Percentiles rank a stretch among this genome's conserved stretches.
phyloP scores from a whole-genome alignment of 805 yeast genomes.

The Candida michaelii region DNA sequence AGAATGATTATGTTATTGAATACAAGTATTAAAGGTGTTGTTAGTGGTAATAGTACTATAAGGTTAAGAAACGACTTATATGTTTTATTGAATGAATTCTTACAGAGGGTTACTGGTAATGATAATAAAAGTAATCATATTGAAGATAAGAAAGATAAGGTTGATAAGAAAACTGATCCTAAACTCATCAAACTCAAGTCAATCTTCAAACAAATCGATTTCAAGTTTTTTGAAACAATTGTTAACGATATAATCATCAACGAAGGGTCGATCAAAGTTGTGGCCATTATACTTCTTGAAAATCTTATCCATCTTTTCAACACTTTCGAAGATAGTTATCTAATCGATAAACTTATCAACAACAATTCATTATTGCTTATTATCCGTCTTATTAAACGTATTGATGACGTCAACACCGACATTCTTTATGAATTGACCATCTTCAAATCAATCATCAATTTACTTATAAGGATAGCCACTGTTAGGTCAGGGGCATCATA shows the following conservation, averaged over 20 bases:
- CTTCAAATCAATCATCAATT: constrained; percentile 66
- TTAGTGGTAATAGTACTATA: constrained; percentile 66
- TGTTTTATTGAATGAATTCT: constrained; percentile 64
- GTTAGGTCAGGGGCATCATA: constrained; percentile 75
- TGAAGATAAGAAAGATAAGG: too few relatives aligned
- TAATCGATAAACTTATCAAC: constrained; percentile 60
- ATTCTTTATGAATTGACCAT: constrained; percentile 74
- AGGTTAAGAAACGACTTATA: constrained; percentile 77
- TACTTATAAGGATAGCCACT: constrained; percentile 73
- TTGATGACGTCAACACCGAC: constrained; percentile 63
- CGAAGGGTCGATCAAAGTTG: constrained; percentile 72
- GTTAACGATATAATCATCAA: constrained; percentile 79
- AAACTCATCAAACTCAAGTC: constrained; percentile 46
- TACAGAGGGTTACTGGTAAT: constrained; percentile 50
- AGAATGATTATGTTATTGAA: constrained; percentile 69
- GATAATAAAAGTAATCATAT: constrained; percentile 11
- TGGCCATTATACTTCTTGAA: constrained; percentile 75
- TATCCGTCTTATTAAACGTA: constrained; percentile 63
- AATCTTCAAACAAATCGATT: constrained; percentile 60
- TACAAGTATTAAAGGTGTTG: constrained; percentile 71
- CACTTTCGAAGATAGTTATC: constrained; percentile 50
- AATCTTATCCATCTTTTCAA: constrained; percentile 57
- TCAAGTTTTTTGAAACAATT: constrained; percentile 57
- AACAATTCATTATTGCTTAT: constrained; percentile 66
- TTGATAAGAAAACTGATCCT: constrained; percentile 23